These are phyloP conservation scores for Gigaspora rosea DNA, from an alignment of 192 early-diverging fungal species.

Conservation along the genomic window DNA sequence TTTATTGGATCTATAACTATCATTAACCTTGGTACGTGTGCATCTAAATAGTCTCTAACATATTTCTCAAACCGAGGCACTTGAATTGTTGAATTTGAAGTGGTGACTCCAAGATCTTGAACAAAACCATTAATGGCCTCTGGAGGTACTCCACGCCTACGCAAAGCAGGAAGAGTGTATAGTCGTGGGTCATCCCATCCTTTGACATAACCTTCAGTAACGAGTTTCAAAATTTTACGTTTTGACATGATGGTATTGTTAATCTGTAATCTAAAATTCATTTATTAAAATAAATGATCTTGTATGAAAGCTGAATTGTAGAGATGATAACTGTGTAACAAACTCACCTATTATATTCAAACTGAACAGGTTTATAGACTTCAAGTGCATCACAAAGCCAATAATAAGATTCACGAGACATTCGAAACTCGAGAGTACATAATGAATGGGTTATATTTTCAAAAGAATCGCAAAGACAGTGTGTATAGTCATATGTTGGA, in stretches of 20 bases:
- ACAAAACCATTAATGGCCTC: constrained; percentile 99
- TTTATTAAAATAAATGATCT: not conserved
- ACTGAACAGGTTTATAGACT: constrained; percentile 99
- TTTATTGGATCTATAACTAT: constrained; percentile 85
- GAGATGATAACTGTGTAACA: not conserved
- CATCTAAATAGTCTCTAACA: constrained; percentile 92
- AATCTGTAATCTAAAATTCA: constrained; percentile 63
- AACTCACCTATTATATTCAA: constrained; percentile 87
- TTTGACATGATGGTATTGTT: constrained; percentile 97
- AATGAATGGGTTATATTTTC: constrained; percentile 99
- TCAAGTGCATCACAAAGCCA: constrained; percentile 98
- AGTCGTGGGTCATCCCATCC: constrained; percentile 98
- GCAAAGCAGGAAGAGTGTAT: constrained; percentile 93
- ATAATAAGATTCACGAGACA: constrained; percentile 96
- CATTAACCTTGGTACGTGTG: constrained; percentile 92
- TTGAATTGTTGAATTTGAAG: constrained; percentile 79
- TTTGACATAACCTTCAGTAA: constrained; percentile 72
- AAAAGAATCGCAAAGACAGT: constrained; percentile 98
- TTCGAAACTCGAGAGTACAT: constrained; percentile 95
- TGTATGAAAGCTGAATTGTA: not conserved
- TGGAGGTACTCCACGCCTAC: constrained; percentile 95
- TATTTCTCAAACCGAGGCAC: constrained; percentile 90
- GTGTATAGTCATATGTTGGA: constrained; percentile 99
- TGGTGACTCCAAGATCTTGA: constrained; percentile 87
- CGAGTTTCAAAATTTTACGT: constrained; percentile 93